These are phyloP conservation scores for Ophiostoma montium DNA, from an alignment of 2,329 filamentous ascomycete species.

Conservation along the genomic window DNA sequence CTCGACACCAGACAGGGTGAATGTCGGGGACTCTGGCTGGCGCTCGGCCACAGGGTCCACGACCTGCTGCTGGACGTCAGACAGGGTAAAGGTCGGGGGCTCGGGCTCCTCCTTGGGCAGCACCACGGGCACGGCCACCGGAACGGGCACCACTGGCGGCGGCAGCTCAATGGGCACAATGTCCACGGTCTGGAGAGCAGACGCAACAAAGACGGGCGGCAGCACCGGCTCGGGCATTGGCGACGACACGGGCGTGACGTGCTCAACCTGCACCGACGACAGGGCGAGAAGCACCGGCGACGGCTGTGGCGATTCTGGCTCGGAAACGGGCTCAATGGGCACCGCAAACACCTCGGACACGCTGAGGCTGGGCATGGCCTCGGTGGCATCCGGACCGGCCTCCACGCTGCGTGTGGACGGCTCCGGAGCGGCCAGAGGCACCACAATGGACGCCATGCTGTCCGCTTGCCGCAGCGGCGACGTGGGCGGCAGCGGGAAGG, in stretches of 20 bases:
- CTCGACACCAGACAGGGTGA: conserved; percentile 28
- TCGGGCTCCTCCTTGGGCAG: conserved; percentile 5
- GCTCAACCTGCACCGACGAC: conserved; percentile 5
- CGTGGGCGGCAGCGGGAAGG: conserved; percentile 39
- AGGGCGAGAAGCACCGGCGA: conserved; percentile 4
- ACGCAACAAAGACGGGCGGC: conserved; percentile 7
- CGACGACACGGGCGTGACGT: conserved; percentile 5
- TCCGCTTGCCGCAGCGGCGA: conserved; percentile 20
- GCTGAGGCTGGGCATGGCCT: conserved; percentile 1
- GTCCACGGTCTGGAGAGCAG: conserved; percentile 6
- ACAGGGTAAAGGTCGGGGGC: conserved; percentile 20
- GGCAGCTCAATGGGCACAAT: conserved; percentile 10
- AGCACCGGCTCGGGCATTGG: conserved; percentile 2
- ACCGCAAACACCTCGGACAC: conserved; percentile 10
- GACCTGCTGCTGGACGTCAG: conserved; percentile 28
- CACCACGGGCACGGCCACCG: conserved; percentile 1
- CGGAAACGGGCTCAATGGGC: conserved; percentile 5
- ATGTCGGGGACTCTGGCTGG: not conserved
- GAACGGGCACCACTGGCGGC: conserved; percentile 2
- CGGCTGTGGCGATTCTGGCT: conserved; percentile 1
- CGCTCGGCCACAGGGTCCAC: conserved; percentile 11
- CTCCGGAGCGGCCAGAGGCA: conserved; percentile 18
- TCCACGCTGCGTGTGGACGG: conserved; percentile 1
- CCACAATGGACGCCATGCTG: conserved; percentile 14
- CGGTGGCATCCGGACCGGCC: not conserved